phyloP scores from a whole-genome alignment of 179 eudicot genomes.

The Beta corolliflora region DNA sequence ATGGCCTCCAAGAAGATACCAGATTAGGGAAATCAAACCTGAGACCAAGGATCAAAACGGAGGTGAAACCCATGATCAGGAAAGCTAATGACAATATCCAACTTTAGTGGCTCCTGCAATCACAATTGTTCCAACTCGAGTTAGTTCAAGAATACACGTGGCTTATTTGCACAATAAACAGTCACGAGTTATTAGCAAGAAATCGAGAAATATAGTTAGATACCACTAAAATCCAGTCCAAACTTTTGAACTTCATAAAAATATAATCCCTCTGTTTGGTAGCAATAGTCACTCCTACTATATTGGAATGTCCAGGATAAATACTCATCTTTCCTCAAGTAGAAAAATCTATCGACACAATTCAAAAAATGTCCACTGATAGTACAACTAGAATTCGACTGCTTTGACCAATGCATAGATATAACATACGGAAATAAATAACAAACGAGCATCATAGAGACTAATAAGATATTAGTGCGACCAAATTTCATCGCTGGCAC shows the following conservation, averaged over 20 bases:
- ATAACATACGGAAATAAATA: too few relatives aligned
- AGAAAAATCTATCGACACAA: too few relatives aligned
- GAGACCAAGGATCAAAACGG: slow-evolving; percentile 96
- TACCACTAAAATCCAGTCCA: background rate
- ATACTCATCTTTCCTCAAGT: too few relatives aligned
- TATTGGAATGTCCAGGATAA: too few relatives aligned
- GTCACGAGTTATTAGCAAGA: background rate
- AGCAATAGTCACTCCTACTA: background rate
- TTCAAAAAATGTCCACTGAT: too few relatives aligned
- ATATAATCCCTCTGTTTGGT: background rate
- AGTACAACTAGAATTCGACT: background rate
- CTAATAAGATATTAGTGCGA: too few relatives aligned
- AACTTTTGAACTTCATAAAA: too few relatives aligned
- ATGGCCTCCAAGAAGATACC: background rate
- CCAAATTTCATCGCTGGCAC: too few relatives aligned
- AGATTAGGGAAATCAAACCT: slow-evolving; percentile 45
- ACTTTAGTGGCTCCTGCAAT: slow-evolving; percentile 79
- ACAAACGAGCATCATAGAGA: too few relatives aligned
- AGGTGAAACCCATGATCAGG: slow-evolving; percentile 99
- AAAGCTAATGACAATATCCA: slow-evolving; percentile 90
- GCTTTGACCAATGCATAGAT: too few relatives aligned
- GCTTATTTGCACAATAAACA: background rate
- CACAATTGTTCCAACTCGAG: background rate
- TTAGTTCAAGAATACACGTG: slow-evolving; percentile 1
- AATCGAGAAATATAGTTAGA: background rate